These are phyloP conservation scores for Huiozyma naganishii DNA, from an alignment of 805 yeast genomes.

Conservation along the genomic window DNA sequence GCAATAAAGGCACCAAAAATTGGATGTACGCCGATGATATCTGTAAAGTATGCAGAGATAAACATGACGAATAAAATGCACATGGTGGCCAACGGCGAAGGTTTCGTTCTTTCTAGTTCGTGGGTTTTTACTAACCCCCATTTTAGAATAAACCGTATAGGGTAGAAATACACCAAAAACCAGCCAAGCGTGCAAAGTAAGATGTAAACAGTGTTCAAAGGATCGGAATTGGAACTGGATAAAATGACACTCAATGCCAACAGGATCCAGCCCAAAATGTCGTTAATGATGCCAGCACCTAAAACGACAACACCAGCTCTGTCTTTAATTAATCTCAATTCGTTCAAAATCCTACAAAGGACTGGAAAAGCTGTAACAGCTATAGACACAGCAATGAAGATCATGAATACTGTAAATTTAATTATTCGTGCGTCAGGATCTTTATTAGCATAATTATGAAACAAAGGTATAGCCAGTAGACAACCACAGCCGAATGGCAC, in stretches of 20 bases:
- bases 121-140: constrained; percentile 39
- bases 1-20: constrained; percentile 77
- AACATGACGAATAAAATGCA: constrained; percentile 46
- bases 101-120: constrained; percentile 48
- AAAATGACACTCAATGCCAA: constrained; percentile 66
- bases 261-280: constrained; percentile 71
- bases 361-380: constrained; percentile 84
- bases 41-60: constrained; percentile 65
- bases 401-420: constrained; percentile 64
- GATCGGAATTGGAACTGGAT: constrained; percentile 55
- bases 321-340: constrained; percentile 56
- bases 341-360: constrained; percentile 66
- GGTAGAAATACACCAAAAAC: constrained; percentile 50
- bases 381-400: constrained; percentile 73
- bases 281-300: constrained; percentile 77
- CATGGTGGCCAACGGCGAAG: constrained; percentile 52
- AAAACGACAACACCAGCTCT: constrained; percentile 64
- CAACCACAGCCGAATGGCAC: constrained; percentile 76
- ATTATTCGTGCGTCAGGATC: constrained; percentile 27
- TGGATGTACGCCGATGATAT: constrained; percentile 77
- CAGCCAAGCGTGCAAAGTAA: constrained; percentile 57
- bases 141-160: constrained; percentile 40
- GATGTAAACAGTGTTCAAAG: constrained; percentile 60
- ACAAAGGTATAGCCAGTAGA: constrained; percentile 57
- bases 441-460: constrained; percentile 39